phyloP scores from a whole-genome alignment of 345 rosid species.

The Passiflora organensis region DNA sequence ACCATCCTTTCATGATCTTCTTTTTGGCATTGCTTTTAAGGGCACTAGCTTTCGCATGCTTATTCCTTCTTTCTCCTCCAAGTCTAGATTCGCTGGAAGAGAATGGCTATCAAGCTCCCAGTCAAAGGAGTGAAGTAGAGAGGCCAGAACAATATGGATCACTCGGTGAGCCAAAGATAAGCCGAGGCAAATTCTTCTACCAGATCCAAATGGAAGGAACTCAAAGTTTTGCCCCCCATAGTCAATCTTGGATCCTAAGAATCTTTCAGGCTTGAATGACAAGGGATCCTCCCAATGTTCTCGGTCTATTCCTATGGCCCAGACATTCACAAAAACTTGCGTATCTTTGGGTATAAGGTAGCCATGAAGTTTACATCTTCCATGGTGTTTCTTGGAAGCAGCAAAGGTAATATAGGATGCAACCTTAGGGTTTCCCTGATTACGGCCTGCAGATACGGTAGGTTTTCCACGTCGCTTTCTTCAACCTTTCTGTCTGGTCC shows the following conservation, averaged over 20 bases:
- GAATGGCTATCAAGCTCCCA: constrained; percentile 9
- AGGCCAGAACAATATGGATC: constrained; percentile 9
- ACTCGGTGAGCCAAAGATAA: constrained; percentile 11
- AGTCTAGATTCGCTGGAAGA: background rate
- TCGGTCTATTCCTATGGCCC: constrained; percentile 18
- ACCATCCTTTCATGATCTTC: background rate
- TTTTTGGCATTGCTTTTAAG: constrained; percentile 9
- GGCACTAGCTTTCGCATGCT: constrained; percentile 8
- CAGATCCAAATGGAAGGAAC: constrained; percentile 16
- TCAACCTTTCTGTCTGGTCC: constrained; percentile 6
- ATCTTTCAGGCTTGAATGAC: constrained; percentile 16
- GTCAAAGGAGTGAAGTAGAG: constrained; percentile 14
- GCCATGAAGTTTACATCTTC: constrained; percentile 12
- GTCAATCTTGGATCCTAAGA: constrained; percentile 13
- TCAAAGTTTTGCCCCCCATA: constrained; percentile 12
- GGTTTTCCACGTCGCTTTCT: constrained; percentile 10
- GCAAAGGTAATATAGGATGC: constrained; percentile 10
- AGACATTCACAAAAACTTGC: constrained; percentile 11
- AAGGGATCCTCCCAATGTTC: constrained; percentile 16
- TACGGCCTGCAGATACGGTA: constrained; percentile 13
- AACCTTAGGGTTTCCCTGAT: constrained; percentile 5
- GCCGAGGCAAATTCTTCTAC: constrained; percentile 15
- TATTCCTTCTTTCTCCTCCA: constrained; percentile 8
- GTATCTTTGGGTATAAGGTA: constrained; percentile 9
- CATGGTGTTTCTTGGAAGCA: constrained; percentile 5